Evolutionary conservation across 2,329 filamentous ascomycete genomes (phyloP).

Genomic region (Penicillium crustosum): DNA sequence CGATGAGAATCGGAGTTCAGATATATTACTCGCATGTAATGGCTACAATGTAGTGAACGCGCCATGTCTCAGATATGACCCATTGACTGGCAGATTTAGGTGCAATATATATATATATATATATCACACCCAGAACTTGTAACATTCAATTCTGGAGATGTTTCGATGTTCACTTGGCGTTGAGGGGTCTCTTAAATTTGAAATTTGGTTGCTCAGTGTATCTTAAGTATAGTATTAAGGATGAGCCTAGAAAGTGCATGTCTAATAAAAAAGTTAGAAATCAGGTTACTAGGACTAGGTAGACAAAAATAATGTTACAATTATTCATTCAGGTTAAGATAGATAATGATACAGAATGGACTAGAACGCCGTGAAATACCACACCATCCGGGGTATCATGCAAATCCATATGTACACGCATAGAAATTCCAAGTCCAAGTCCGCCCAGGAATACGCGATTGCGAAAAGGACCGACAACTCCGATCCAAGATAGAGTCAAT

Average conservation of each 20-base stretch:
- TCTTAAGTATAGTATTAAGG: background rate
- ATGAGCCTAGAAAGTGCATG: background rate
- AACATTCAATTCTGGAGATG: background rate
- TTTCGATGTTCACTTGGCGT: too few relatives aligned
- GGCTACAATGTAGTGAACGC: background rate
- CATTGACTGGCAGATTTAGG: background rate
- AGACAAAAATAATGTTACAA: background rate
- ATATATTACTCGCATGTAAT: background rate
- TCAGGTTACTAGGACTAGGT: background rate
- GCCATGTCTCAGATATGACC: background rate
- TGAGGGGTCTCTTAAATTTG: background rate
- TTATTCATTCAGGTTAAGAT: background rate
- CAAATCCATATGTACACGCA: background rate
- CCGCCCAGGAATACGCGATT: background rate
- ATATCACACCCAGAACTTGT: background rate
- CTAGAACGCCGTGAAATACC: background rate
- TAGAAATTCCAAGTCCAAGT: background rate
- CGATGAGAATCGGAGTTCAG: background rate
- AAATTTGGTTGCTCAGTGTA: background rate
- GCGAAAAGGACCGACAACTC: background rate
- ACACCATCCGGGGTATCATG: slow-evolving; percentile 1
- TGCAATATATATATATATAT: too few relatives aligned
- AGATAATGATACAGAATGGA: background rate
- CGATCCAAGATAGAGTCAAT: background rate
- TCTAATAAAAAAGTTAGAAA: background rate